Evolutionary conservation across 768 basidiomycete genomes (phyloP).

Genomic region (Aureoboletus auriporus): DNA sequence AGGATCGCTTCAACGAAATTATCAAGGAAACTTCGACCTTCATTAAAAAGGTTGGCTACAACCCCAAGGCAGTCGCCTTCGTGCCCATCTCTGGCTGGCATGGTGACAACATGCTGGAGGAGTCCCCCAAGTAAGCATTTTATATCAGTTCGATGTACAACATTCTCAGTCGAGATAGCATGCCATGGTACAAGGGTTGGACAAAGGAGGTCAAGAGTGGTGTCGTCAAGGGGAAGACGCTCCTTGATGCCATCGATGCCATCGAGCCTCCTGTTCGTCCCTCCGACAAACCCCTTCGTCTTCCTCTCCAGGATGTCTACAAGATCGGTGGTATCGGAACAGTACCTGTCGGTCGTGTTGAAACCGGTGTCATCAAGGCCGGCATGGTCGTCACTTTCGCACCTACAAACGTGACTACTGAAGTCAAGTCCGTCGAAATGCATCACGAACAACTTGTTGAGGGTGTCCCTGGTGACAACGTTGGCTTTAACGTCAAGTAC

Average conservation of each 20-base stretch:
- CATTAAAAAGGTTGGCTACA: conserved; percentile 99
- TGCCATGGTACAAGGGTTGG: conserved; percentile 99
- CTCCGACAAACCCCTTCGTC: conserved; percentile 99
- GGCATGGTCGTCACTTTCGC: conserved; percentile 99
- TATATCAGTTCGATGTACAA: neutral
- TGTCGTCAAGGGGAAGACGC: conserved; percentile 95
- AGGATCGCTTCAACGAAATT: conserved; percentile 99
- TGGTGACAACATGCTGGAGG: conserved; percentile 99
- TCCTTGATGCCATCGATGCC: conserved; percentile 99
- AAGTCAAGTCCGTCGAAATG: conserved; percentile 99
- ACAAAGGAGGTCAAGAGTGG: conserved; percentile 93
- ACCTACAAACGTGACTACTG: conserved; percentile 97
- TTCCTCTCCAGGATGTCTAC: conserved; percentile 99
- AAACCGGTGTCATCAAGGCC: conserved; percentile 99
- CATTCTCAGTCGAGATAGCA: conserved; percentile 47
- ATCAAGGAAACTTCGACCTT: conserved; percentile 96
- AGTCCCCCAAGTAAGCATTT: conserved; percentile 78
- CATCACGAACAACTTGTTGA: conserved; percentile 96
- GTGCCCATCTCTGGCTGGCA: conserved; percentile 99
- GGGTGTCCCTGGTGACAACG: conserved; percentile 98
- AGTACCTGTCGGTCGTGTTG: conserved; percentile 99
- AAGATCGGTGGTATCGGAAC: conserved; percentile 99
- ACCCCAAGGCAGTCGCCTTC: conserved; percentile 97
- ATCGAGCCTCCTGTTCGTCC: conserved; percentile 97
- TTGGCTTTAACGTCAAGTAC: conserved; percentile 98